Base-by-base conservation (phyloP, 768 basidiomycete genomes). In the Suillus clintonianus region DNA sequence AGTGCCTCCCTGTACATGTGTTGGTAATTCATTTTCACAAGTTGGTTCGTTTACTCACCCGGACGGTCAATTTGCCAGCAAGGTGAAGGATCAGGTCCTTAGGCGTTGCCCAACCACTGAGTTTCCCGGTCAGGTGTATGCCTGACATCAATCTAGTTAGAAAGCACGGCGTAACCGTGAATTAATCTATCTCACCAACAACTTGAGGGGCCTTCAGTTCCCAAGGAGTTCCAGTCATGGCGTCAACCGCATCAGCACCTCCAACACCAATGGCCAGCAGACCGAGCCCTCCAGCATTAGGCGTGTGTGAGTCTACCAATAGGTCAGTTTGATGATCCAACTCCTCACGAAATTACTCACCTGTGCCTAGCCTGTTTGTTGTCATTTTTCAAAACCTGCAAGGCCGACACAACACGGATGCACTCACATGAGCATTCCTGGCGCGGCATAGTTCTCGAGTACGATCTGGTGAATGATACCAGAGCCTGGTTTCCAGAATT, bases 181-280 rank as follows among this genome's bases (percentile, higher is more conserved):
- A n/a, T 6, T 24, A 37, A 54, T 27, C 34, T 9, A 17, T 42
- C 86, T 70, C 66, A 91, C 92, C 93, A 57, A 91, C 83, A 34
- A 97, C 83, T 65, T 89, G 83, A 13, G 95, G 95, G 22, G 94
- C 94, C 76, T 97, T 97, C 59, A 99, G 80, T 76, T 98, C 97
- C 97, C 97, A 99, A 48, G 97, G 95, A 13, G 95, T 98, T 57
- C 92, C 94, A 3, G 96, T 98, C 88, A 99, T 91, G 10, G 95
- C 97, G 76, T 99, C 97, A 22, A 99, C 96, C 27, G 95, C 95
- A 72, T 99, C 97, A 39, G 97, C 97, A 61, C 97, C 97, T 65
- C 97, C 97, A n/a, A 99, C 97, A 59, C 97, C 97, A 60, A 99
- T 97, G 5, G 97, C 97, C 64, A 99, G 85, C 83, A 95, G 85